A percentile compares a stretch with the other conserved stretches of the same genome.
Conservation (phyloP, 2,329 filamentous ascomycete genomes). For the Byssothecium circinans region DNA sequence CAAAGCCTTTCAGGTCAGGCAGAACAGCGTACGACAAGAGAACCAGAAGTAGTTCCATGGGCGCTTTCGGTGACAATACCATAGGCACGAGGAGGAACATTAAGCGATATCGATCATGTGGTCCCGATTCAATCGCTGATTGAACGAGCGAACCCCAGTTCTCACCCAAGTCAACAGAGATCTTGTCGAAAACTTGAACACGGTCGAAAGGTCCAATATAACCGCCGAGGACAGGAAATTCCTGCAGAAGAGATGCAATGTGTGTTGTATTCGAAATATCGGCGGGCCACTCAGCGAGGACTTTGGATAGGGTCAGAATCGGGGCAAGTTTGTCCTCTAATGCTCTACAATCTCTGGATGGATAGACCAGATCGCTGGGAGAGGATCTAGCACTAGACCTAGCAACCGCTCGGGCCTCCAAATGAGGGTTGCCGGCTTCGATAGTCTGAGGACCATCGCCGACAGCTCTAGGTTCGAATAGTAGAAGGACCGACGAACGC, state of each 20-base stretch:
- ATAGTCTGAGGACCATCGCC: not conserved
- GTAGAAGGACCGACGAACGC: conserved; percentile 11
- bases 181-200: conserved; percentile 44
- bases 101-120: conserved; percentile 38
- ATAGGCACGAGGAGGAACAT: conserved; percentile 53
- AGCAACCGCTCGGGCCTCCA: conserved; percentile 19
- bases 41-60: conserved; percentile 48
- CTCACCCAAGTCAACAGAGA: conserved; percentile 41
- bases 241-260: conserved; percentile 35
- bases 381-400: not conserved
- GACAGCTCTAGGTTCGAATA: conserved; percentile 1
- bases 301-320: no score
- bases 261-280: no score
- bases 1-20: conserved; percentile 42
- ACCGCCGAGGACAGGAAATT: conserved; percentile 44
- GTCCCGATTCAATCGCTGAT: conserved; percentile 32
- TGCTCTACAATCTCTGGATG: conserved; percentile 15
- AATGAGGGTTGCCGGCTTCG: conserved; percentile 12
- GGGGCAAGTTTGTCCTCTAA: no score
- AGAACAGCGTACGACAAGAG: conserved; percentile 52
- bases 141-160: conserved; percentile 52
- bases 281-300: no score
- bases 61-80: conserved; percentile 43
- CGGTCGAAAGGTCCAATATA: conserved; percentile 38
- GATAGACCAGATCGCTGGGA: conserved; percentile 11